These are phyloP conservation scores for Parmelia sp. DNA, from an alignment of 495 filamentous ascomycete genomes.

Conservation along the genomic window DNA sequence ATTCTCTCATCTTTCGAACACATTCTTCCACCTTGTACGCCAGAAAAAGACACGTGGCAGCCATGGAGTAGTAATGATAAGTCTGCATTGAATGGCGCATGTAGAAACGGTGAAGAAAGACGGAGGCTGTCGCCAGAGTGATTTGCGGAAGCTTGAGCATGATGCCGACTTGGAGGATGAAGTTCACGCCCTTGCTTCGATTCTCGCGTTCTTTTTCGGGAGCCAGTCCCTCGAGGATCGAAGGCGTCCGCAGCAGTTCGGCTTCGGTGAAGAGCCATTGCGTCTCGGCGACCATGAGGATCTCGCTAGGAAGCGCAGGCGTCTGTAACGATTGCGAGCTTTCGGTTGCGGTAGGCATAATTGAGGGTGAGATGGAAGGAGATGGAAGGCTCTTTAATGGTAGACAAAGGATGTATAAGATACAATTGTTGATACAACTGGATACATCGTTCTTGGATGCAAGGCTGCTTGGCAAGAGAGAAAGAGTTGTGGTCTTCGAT, in stretches of 20 bases:
- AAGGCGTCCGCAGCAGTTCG: constrained; percentile 76
- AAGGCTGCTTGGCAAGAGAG: not conserved
- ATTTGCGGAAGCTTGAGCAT: constrained; percentile 87
- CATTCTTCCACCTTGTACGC: constrained; percentile 97
- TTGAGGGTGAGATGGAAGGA: not conserved
- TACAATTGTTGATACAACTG: not conserved
- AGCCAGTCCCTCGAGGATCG: constrained; percentile 72
- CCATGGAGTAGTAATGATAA: constrained; percentile 84
- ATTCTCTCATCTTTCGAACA: constrained; percentile 84
- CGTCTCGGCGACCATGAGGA: constrained; percentile 48
- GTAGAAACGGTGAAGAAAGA: constrained; percentile 91
- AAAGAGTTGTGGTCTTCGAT: not conserved
- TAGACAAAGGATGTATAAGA: not conserved
- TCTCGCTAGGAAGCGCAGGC: constrained; percentile 32
- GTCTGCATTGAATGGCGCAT: constrained; percentile 78
- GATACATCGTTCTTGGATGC: not conserved
- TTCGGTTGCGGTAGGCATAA: constrained; percentile 20
- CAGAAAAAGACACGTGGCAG: constrained; percentile 82
- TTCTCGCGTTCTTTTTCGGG: constrained; percentile 67
- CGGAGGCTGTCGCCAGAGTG: constrained; percentile 82
- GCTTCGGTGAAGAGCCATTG: constrained; percentile 90
- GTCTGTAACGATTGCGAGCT: constrained; percentile 29
- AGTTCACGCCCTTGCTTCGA: constrained; percentile 87
- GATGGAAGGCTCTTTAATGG: no score
- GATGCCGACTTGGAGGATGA: constrained; percentile 90